These are phyloP conservation scores for Zoysia pacifica DNA, from an alignment of 176 grass and related monocot species.

Conservation along the genomic window DNA sequence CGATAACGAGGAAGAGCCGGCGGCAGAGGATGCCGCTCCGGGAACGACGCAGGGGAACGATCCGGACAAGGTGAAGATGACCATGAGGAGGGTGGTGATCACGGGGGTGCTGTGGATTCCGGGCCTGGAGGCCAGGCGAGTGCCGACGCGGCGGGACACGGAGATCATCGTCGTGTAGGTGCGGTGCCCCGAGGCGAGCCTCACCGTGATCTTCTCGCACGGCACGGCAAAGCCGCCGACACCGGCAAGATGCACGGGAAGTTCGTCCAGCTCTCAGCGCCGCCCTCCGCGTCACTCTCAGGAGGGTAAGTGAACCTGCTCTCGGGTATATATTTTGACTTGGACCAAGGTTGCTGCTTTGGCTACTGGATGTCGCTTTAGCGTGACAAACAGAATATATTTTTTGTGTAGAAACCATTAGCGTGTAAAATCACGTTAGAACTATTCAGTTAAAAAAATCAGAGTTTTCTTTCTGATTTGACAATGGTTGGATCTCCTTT, in stretches of 20 bases:
- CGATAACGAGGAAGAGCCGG: slow-evolving; percentile 43
- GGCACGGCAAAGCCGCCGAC: slow-evolving; percentile 80
- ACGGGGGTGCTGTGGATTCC: slow-evolving; percentile 50
- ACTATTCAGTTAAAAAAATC: not conserved
- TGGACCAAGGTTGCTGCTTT: slow-evolving; percentile 12
- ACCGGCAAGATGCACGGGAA: slow-evolving; percentile 70
- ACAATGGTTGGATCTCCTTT: no score
- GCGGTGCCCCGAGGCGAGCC: slow-evolving; percentile 51
- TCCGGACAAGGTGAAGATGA: not conserved
- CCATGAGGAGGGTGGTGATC: slow-evolving; percentile 38
- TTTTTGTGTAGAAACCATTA: not conserved
- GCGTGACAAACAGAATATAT: not conserved
- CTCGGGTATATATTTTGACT: slow-evolving; percentile 14
- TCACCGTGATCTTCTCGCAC: slow-evolving; percentile 76
- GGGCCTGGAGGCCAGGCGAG: slow-evolving; percentile 67
- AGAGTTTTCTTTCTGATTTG: no score
- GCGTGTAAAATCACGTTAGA: not conserved
- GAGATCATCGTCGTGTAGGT: slow-evolving; percentile 81
- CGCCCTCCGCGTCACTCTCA: slow-evolving; percentile 71
- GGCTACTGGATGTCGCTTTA: slow-evolving; percentile 6
- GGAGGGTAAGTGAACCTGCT: slow-evolving; percentile 69
- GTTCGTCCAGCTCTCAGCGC: slow-evolving; percentile 77
- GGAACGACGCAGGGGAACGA: not conserved
- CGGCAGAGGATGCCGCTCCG: not conserved
- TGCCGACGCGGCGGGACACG: slow-evolving; percentile 60